Base-by-base conservation (phyloP, 2,329 filamentous ascomycete genomes). In the Colletotrichum musae region DNA sequence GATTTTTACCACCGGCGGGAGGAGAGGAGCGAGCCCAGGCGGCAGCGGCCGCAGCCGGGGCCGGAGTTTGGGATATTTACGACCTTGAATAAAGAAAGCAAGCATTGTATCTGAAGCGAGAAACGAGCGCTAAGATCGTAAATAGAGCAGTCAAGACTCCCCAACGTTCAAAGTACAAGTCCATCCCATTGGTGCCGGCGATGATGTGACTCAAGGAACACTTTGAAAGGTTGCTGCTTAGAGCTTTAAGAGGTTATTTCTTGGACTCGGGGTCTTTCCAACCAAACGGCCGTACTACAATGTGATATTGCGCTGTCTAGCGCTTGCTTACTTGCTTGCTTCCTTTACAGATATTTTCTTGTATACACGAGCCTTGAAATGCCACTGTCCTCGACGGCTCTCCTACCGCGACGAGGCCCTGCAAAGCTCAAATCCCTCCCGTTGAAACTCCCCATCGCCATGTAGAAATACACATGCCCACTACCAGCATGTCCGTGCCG, bases 401-500 rank as follows among this genome's bases (percentile, higher is more conserved):
- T 36, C n/a, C 43, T 13, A 36, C 12, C 5, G 3, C 9, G 15
- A 47, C 43, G 21, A 28, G 43, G 15, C 7, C 32, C 53, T 57
- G 32, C 51, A 43, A 32, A 21, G 28, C 45, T 41, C 39, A n/a
- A 60, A 45, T 51, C 21, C 51, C 62, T 41, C 57, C 67, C 12
- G 3, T 13, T 32, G 18, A 60, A 70, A 67, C 67, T 70, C 67
- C 67, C 56, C 21, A n/a, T 41, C 61, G 51, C 62, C 67, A 67
- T 67, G 62, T 70, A 58, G 56, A 70, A 48, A 48, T 52, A 70
- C 62, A 67, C 26, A 45, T 39, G 21, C 45, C 41, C 24, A 61
- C 56, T 51, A 48, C 6, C 10, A 9, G 18, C 21, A 4, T 24
- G 4, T 7, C 59, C 50, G 50, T 54, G 50, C 50, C 53, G 39